Evolutionary conservation across 2,329 filamentous ascomycete species (phyloP), one percentile per base, ranked within the genome.

Genomic region (Leptoxyphium fumago): DNA sequence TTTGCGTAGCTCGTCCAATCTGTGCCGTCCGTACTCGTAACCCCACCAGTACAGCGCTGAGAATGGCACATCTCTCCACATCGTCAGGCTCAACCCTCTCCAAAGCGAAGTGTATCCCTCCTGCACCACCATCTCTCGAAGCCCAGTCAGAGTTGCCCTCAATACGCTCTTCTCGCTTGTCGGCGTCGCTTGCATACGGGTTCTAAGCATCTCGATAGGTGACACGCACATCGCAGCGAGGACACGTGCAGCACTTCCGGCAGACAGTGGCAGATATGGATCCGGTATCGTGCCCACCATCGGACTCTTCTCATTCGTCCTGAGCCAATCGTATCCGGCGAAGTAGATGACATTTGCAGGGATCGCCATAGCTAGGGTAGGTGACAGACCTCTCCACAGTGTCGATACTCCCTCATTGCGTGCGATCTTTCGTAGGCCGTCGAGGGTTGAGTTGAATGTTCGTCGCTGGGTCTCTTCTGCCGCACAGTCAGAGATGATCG

Each of bases 331-430:
- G 64, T 98, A 98, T 34, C 91, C 91, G 10, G 91, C 93, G 57
- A 96, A 95, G 65, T 98, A 98, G 52, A 98, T 96, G 52, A 98
- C 91, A 61, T 98, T 98, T 21, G 80, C 86, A 0, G 91, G 91
- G 5, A 98, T 75, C 0, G 87, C 80, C 91, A 98, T 98, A 50
- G 87, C 74, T 17, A 98, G 68, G 0, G 91, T 98, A 0, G 91
- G 89, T n/a, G 84, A 93, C 5, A 98, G 69, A 0, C 91, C 91
- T 48, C 91, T 77, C 89, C 91, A 98, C 30, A 98, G 66, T 1
- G 88, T 91, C 21, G 76, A 74, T 10, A 87, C 58, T 1, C 91
- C 91, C 66, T 98, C 91, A 60, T 96, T 87, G 40, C 85, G 79
- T 13, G 91, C 87, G 56, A 98, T 98, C 69, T 98, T 98, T 49